phyloP scores from a whole-genome alignment of 805 yeast genomes.

The Spathaspora arborariae region DNA sequence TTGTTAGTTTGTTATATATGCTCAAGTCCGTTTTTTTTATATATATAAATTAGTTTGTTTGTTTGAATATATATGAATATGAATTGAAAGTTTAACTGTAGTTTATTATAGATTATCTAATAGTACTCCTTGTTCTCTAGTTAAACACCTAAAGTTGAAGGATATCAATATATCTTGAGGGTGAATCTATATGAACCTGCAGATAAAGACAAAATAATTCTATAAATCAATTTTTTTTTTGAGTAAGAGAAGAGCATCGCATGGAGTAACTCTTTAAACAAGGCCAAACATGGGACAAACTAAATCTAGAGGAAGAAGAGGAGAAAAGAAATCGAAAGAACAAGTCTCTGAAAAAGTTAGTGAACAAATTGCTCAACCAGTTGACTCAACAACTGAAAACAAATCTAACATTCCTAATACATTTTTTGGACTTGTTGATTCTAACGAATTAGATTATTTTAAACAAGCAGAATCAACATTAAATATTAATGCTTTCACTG shows the following conservation, averaged over 20 bases:
- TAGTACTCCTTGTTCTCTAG: too few relatives aligned
- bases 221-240: neutral
- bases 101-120: too few relatives aligned
- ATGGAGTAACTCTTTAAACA: neutral
- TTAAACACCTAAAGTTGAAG: too few relatives aligned
- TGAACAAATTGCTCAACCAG: neutral
- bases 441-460: conserved; percentile 84
- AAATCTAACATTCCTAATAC: conserved; percentile 14
- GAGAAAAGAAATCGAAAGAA: conserved; percentile 25
- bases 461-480: conserved; percentile 87
- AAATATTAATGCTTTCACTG: conserved; percentile 72
- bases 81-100: neutral
- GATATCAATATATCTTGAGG: too few relatives aligned
- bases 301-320: conserved; percentile 43
- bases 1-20: neutral
- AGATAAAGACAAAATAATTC: too few relatives aligned
- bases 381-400: conserved; percentile 3
- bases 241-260: conserved; percentile 3
- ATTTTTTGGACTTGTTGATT: conserved; percentile 87
- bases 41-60: neutral
- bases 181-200: too few relatives aligned
- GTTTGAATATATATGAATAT: neutral
- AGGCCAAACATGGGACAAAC: conserved; percentile 12
- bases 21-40: neutral
- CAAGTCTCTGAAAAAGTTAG: conserved; percentile 2